Percentiles rank a stretch among this genome's conserved stretches.
phyloP scores from a whole-genome alignment of 1,284 basidiomycete genomes.

The Pisolithus thermaeus region DNA sequence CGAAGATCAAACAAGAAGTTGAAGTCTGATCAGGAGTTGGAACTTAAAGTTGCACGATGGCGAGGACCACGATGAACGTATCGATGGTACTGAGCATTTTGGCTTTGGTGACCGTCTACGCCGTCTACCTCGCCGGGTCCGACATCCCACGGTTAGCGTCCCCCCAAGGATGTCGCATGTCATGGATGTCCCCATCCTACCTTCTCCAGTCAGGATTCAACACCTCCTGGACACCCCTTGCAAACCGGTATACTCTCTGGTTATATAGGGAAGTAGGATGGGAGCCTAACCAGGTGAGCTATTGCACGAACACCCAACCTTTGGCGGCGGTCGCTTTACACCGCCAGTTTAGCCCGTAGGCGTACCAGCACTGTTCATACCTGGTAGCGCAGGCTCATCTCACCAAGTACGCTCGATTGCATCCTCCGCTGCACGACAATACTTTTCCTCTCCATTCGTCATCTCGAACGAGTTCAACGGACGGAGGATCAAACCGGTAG shows the following conservation, averaged over 20 bases:
- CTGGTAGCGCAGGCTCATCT: conserved; percentile 95
- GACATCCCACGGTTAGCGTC: conserved; percentile 45
- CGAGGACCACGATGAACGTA: conserved; percentile 10
- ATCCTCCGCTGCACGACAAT: conserved; percentile 82
- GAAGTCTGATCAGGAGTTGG: too few species aligned
- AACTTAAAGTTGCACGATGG: neutral
- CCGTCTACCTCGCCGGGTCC: conserved; percentile 36
- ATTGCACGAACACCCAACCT: neutral
- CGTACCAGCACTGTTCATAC: conserved; percentile 89
- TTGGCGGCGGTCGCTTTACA: neutral
- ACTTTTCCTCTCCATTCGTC: conserved; percentile 52
- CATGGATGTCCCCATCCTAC: conserved; percentile 94
- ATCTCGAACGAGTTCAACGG: conserved; percentile 46
- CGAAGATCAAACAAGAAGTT: too few species aligned
- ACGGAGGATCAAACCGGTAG: conserved; percentile 52
- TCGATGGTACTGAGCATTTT: conserved; percentile 16
- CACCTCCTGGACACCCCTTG: conserved; percentile 61
- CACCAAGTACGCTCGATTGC: conserved; percentile 94
- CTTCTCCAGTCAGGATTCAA: conserved; percentile 62
- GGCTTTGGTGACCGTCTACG: conserved; percentile 25
- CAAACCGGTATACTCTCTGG: conserved; percentile 76
- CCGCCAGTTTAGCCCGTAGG: conserved; percentile 31
- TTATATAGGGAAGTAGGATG: conserved; percentile 90
- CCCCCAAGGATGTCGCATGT: conserved; percentile 94
- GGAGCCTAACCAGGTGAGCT: conserved; percentile 61